A percentile compares a stretch with the other conserved stretches of the same genome.
phyloP scores from a whole-genome alignment of 2,329 filamentous ascomycete species.

The Thielaviopsis populi region DNA sequence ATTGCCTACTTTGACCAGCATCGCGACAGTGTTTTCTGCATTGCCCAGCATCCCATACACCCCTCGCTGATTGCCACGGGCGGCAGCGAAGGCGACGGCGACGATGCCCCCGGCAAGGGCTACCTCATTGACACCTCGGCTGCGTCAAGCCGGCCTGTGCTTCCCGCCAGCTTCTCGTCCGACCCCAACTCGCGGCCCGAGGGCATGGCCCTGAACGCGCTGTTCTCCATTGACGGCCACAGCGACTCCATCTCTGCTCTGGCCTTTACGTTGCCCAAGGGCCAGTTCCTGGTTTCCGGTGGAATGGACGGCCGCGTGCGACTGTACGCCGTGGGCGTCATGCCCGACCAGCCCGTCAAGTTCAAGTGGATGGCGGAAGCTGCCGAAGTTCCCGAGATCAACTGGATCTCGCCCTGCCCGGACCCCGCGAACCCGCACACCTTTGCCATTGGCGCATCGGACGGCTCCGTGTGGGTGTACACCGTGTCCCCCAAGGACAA shows the following conservation, averaged over 20 bases:
- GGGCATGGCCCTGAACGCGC: constrained; percentile 38
- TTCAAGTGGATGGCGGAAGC: constrained; percentile 56
- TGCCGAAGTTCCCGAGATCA: constrained; percentile 87
- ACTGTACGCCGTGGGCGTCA: constrained; percentile 44
- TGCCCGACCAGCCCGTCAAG: constrained; percentile 32
- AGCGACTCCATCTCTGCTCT: constrained; percentile 81
- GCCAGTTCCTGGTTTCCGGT: constrained; percentile 72
- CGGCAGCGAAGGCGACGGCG: constrained; percentile 47
- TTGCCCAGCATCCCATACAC: constrained; percentile 76
- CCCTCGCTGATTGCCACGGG: constrained; percentile 73
- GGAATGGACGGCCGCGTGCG: constrained; percentile 75
- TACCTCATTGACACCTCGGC: constrained; percentile 69
- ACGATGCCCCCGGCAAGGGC: constrained; percentile 56
- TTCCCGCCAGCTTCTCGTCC: constrained; percentile 62
- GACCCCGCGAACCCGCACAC: constrained; percentile 58
- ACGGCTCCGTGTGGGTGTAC: constrained; percentile 94
- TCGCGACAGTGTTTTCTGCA: constrained; percentile 84
- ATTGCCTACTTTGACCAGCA: constrained; percentile 82
- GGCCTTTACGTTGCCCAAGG: constrained; percentile 65
- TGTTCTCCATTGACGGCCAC: constrained; percentile 76
- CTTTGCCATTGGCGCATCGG: constrained; percentile 71
- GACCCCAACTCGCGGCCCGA: constrained; percentile 45
- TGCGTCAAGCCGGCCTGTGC: constrained; percentile 46
- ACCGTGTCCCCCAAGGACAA: constrained; percentile 54
- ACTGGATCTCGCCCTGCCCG: constrained; percentile 73